Conservation (phyloP, 257 asterid genomes). For the Solanum microdontum region DNA sequence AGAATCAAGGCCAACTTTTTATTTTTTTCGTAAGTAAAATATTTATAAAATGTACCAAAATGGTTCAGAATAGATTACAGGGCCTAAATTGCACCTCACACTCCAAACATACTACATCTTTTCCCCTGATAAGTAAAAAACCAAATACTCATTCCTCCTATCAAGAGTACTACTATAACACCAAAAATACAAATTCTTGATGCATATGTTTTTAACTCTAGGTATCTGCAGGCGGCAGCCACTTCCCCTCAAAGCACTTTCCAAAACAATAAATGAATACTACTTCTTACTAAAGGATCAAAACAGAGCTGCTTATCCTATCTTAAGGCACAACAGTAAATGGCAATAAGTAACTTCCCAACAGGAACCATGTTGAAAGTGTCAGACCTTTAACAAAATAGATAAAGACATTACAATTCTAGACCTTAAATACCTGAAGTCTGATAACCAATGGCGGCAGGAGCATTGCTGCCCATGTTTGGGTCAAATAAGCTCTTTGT, state of each 20-base stretch:
- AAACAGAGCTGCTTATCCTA: background rate
- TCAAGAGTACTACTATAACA: background rate
- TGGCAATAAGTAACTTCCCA: background rate
- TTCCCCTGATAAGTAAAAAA: background rate
- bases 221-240: background rate
- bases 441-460: constrained; percentile 25
- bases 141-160: background rate
- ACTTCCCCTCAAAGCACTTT: background rate
- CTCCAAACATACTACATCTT: background rate
- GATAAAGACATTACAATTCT: constrained; percentile 3
- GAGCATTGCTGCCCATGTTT: constrained; percentile 20
- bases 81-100: background rate
- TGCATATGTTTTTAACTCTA: background rate
- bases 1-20: background rate
- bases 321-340: background rate
- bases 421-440: constrained; percentile 41
- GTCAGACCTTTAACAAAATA: background rate
- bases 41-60: background rate
- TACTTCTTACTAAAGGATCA: background rate
- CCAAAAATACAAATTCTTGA: background rate
- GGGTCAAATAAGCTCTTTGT: constrained; percentile 25
- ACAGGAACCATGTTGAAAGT: background rate
- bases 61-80: background rate
- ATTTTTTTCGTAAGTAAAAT: background rate
- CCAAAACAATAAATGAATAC: background rate